Percentiles rank a stretch among this genome's conserved stretches.
These are phyloP conservation scores for Marasmius tenuissimus DNA, from an alignment of 1,284 basidiomycete species.

Conservation along the genomic window DNA sequence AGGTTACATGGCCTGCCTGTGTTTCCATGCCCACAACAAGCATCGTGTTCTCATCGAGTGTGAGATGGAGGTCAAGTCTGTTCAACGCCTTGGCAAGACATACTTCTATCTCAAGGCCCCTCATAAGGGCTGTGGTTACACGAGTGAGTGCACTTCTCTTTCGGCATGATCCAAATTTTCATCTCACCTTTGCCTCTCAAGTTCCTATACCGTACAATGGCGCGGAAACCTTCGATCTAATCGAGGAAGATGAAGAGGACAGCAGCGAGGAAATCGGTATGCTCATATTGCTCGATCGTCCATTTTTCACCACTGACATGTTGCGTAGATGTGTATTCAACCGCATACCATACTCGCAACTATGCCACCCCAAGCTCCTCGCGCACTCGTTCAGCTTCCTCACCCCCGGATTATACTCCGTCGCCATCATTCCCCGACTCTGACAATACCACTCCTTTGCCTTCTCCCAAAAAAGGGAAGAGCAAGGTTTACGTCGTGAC, in stretches of 20 bases:
- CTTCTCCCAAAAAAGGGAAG: too few relatives aligned
- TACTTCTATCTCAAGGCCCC: not conserved
- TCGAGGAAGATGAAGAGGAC: not conserved
- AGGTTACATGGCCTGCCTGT: not conserved
- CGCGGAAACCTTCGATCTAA: not conserved
- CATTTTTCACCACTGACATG: not conserved
- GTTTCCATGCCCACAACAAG: not conserved
- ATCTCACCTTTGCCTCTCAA: not conserved
- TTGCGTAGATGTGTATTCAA: not conserved
- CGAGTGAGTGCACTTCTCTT: not conserved
- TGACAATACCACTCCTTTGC: too few relatives aligned
- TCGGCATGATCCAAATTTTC: not conserved
- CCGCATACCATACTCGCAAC: not conserved
- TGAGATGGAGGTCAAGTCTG: not conserved
- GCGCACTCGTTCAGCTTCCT: not conserved
- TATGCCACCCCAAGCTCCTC: not conserved
- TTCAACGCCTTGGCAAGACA: not conserved
- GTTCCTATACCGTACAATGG: not conserved
- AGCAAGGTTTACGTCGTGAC: too few relatives aligned
- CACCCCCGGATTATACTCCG: not conserved
- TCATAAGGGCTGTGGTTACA: not conserved
- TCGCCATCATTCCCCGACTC: not conserved
- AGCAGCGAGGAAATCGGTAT: not conserved
- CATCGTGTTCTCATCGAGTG: not conserved
- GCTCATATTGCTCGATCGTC: not conserved